Evolutionary conservation across 768 basidiomycete genomes (phyloP), one percentile per base, ranked within the genome.

Genomic region (Lactarius tabidus): DNA sequence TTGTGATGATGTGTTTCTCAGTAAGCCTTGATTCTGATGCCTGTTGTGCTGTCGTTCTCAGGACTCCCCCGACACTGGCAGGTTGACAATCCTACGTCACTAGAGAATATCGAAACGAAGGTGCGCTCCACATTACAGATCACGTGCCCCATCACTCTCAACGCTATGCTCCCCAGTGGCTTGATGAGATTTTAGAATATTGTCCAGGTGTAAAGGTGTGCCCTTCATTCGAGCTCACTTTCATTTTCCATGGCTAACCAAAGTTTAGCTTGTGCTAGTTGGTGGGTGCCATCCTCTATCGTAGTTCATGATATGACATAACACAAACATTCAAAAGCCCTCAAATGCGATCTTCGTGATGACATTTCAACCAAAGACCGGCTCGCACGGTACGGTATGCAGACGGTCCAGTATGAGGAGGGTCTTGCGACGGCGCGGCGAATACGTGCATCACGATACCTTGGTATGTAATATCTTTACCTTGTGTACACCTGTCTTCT

Each of bases 51-150:
- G 62, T 72, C 39, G 66, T 73, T 26, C 39, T 63, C 62, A 36
- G 18, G n/a, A 1, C 15, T n/a, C 9, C 20, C 6, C 20, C 7
- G 58, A 36, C 31, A 20, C 18, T 18, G 3, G 9, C 69, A 92
- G 90, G 89, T 96, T 36, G 96, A 98, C 74, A 95, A 94, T 69
- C 96, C 95, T 10, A 84, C 85, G n/a, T 97, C 95, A 33, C 77
- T 98, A 67, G 96, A 97, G 71, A 98, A 98, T 71, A 87, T 97
- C n/a, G 94, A 96, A 74, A 82, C 86, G 26, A 98, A 96, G 82
- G 93, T 91, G 51, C 36, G 60, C 35, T 41, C 57, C 29, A 45
- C 31, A 28, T 51, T 38, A 28, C 45, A 38, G n/a, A 23, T 26
- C 69, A 61, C 70, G 57, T 23, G 28, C 23, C 41, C 9, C 15